Evolutionary conservation across 2,329 filamentous ascomycete genomes (phyloP).

Genomic region (Sclerotinia subarctica): DNA sequence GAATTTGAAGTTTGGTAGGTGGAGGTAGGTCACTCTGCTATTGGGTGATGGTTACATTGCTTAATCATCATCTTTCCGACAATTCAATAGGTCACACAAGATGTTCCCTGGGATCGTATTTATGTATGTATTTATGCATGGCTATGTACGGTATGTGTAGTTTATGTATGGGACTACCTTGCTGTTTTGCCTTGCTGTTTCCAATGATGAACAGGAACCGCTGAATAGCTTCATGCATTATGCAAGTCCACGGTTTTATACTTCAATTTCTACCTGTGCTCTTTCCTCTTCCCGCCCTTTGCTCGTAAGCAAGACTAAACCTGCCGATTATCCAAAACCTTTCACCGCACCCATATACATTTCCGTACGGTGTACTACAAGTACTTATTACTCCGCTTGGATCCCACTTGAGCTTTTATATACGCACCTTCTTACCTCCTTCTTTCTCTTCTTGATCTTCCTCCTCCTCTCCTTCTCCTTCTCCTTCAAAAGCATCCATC

Average conservation of each 20-base stretch:
- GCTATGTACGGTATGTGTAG: no score
- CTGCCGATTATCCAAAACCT: not conserved
- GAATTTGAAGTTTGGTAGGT: not conserved
- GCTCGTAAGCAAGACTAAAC: no score
- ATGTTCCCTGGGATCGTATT: not conserved
- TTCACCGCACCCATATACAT: constrained; percentile 14
- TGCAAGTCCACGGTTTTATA: constrained; percentile 4
- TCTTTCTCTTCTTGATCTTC: not conserved
- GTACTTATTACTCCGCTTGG: not conserved
- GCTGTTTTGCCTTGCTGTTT: not conserved
- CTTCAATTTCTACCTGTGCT: not conserved
- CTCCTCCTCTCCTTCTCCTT: not conserved
- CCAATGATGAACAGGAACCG: constrained; percentile 7
- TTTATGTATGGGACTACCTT: no score
- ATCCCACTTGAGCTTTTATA: not conserved
- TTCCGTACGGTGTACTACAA: not conserved
- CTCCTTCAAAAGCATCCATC: not conserved
- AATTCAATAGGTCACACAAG: not conserved
- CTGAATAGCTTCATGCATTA: not conserved
- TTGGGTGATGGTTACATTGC: not conserved
- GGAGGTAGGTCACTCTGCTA: not conserved
- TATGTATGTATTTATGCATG: not conserved
- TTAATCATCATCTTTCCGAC: not conserved
- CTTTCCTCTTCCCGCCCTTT: not conserved
- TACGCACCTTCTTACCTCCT: not conserved